These are phyloP conservation scores for Diutina neorugosa DNA, from an alignment of 1,139 yeast species.

Conservation along the genomic window DNA sequence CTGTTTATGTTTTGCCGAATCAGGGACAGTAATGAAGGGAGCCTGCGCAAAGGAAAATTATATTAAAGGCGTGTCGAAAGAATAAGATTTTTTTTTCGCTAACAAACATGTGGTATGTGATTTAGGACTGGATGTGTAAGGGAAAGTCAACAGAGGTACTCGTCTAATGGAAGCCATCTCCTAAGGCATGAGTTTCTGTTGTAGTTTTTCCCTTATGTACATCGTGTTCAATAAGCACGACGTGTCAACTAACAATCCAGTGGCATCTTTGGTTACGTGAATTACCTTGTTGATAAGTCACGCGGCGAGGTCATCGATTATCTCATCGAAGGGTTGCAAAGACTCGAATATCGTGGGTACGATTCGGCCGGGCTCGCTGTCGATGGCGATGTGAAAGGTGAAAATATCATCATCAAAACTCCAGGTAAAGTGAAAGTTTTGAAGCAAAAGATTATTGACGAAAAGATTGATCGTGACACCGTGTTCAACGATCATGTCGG, in stretches of 20 bases:
- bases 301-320: constrained; percentile 89
- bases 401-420: constrained; percentile 62
- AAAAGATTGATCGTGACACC: constrained; percentile 41
- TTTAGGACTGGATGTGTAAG: neutral
- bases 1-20: constrained; percentile 1
- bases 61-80: neutral
- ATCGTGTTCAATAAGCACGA: neutral
- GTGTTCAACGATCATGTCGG: constrained; percentile 82
- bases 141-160: neutral
- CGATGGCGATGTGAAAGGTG: constrained; percentile 68
- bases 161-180: neutral
- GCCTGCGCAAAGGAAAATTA: neutral
- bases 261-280: constrained; percentile 98
- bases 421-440: constrained; percentile 87
- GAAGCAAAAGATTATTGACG: constrained; percentile 51
- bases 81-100: neutral
- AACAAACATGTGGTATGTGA: neutral
- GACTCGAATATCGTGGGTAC: constrained; percentile 95
- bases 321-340: constrained; percentile 80
- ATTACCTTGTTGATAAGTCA: constrained; percentile 82
- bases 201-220: neutral
- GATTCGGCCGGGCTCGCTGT: constrained; percentile 96
- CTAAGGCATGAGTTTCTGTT: neutral
- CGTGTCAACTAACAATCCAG: constrained; percentile 16
- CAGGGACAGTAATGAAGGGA: constrained; percentile 1